A percentile compares a stretch with the other conserved stretches of the same genome.
These are phyloP conservation scores for Didymella keratinophila DNA, from an alignment of 2,329 filamentous ascomycete species.

Conservation along the genomic window DNA sequence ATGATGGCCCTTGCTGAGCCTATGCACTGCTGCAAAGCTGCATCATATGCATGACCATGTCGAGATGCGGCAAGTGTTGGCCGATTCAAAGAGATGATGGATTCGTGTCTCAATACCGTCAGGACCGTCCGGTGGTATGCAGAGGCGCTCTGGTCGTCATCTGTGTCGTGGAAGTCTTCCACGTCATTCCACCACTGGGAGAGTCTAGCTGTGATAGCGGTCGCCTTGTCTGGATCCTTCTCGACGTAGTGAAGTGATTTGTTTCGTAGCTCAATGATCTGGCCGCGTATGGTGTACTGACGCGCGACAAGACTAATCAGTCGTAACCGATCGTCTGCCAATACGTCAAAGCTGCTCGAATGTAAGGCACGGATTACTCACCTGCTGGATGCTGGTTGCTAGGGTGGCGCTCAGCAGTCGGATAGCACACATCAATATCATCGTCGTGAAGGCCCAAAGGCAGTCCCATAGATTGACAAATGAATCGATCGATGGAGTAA, in stretches of 20 bases:
- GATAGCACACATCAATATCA: slow-evolving; percentile 66
- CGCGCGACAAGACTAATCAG: slow-evolving; percentile 52
- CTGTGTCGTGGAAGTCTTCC: slow-evolving; percentile 57
- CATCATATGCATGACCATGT: slow-evolving; percentile 55
- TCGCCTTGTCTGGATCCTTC: slow-evolving; percentile 54
- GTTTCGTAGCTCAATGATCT: slow-evolving; percentile 62
- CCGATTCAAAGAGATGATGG: slow-evolving; percentile 60
- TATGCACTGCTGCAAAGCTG: slow-evolving; percentile 61
- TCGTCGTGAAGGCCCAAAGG: slow-evolving; percentile 65
- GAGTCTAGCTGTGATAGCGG: slow-evolving; percentile 59
- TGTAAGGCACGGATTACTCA: neutral
- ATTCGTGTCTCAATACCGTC: slow-evolving; percentile 58
- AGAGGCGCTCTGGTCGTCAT: slow-evolving; percentile 32
- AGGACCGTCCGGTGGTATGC: slow-evolving; percentile 55
- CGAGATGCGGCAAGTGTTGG: slow-evolving; percentile 59
- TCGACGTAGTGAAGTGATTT: slow-evolving; percentile 59
- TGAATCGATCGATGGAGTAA: slow-evolving; percentile 63
- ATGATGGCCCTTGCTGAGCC: slow-evolving; percentile 60
- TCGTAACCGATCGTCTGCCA: slow-evolving; percentile 23
- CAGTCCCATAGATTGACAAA: slow-evolving; percentile 64
- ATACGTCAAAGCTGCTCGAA: slow-evolving; percentile 1
- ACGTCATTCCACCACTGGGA: slow-evolving; percentile 63
- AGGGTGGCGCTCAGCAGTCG: slow-evolving; percentile 57
- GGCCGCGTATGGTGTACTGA: slow-evolving; percentile 59
- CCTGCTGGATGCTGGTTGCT: slow-evolving; percentile 22